A percentile compares a stretch with the other conserved stretches of the same genome.
These are phyloP conservation scores for Pelargonium australe DNA, from an alignment of 441 rosid species.

Conservation along the genomic window DNA sequence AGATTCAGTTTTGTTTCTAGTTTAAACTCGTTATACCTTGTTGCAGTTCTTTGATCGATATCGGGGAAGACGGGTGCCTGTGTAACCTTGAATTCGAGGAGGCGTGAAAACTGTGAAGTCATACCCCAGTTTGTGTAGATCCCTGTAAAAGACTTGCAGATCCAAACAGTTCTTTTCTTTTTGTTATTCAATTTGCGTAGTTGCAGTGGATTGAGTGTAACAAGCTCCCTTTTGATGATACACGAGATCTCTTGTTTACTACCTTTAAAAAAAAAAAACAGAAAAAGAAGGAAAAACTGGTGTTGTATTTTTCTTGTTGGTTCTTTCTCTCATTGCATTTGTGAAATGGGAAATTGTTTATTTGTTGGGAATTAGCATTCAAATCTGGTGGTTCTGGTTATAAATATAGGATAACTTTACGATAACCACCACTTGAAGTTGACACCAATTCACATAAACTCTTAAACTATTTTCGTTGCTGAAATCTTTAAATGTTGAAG, in stretches of 20 bases:
- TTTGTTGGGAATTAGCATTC: too few relatives aligned
- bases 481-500: too few relatives aligned
- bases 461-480: too few relatives aligned
- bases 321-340: too few relatives aligned
- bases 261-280: background rate
- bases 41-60: constrained; percentile 55
- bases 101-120: constrained; percentile 8
- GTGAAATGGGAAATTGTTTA: too few relatives aligned
- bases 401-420: too few relatives aligned
- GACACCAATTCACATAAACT: too few relatives aligned
- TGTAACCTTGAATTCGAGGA: constrained; percentile 20
- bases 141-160: constrained; percentile 6
- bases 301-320: too few relatives aligned
- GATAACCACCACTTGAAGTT: too few relatives aligned
- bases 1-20: background rate
- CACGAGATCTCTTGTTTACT: background rate
- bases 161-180: constrained; percentile 5
- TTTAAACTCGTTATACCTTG: constrained; percentile 6
- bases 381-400: too few relatives aligned
- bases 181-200: background rate
- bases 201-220: constrained; percentile 3
- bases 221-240: background rate
- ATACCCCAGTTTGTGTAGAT: constrained; percentile 11
- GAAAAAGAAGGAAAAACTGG: background rate
- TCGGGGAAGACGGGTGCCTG: constrained; percentile 52